Percentiles rank a stretch among this genome's conserved stretches.
Conservation (phyloP, 805 yeast genomes). For the Candida xyloterini region DNA sequence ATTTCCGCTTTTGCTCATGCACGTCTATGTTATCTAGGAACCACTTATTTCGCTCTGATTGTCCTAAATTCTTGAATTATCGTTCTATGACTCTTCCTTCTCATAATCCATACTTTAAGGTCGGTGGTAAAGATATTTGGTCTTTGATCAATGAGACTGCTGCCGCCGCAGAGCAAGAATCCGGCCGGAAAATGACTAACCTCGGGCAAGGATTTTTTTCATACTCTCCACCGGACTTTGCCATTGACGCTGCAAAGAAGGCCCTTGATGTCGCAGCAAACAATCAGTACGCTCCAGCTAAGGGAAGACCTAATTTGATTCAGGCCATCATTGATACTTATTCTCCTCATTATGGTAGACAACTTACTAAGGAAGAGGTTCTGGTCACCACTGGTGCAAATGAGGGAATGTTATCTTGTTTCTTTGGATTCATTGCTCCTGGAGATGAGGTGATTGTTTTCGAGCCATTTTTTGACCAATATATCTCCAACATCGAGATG, state of each 20-base stretch:
- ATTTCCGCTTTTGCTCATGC: constrained; percentile 7
- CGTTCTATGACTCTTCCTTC: constrained; percentile 35
- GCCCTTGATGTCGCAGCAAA: constrained; percentile 71
- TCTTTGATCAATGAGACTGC: constrained; percentile 93
- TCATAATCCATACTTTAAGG: constrained; percentile 66
- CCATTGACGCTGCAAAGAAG: constrained; percentile 72
- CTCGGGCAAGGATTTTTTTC: constrained; percentile 98
- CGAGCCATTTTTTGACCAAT: constrained; percentile 97
- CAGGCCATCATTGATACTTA: constrained; percentile 70
- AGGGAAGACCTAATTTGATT: constrained; percentile 77
- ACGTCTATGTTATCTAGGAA: constrained; percentile 10
- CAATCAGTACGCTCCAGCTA: constrained; percentile 92
- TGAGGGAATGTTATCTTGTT: constrained; percentile 85
- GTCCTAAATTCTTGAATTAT: neutral
- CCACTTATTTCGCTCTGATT: neutral
- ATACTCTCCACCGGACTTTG: constrained; percentile 93
- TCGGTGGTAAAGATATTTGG: constrained; percentile 89
- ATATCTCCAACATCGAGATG: constrained; percentile 88
- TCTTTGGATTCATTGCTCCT: constrained; percentile 77
- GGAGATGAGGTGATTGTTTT: constrained; percentile 97
- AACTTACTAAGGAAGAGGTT: constrained; percentile 57
- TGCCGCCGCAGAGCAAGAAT: constrained; percentile 66
- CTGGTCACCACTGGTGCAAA: constrained; percentile 95
- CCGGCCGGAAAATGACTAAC: constrained; percentile 78
- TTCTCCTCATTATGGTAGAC: constrained; percentile 59